Base-by-base conservation (phyloP, 306 rosid genomes). In the Castanospermum australe region DNA sequence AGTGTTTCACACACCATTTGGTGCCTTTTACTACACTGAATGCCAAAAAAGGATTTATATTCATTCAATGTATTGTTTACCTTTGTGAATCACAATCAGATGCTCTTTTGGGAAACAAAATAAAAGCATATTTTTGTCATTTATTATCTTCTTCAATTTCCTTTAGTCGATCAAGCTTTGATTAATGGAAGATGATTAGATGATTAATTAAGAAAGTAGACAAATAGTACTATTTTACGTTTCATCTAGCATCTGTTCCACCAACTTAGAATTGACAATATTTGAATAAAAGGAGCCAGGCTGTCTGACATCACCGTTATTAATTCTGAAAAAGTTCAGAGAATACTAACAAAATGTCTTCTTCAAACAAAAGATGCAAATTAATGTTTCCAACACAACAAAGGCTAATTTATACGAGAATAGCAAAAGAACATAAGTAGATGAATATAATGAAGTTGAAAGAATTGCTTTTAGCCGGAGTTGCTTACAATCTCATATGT, bases 401-500 rank as follows among this genome's bases (percentile, higher is more conserved):
- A 57, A 65, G 50, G 73, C 54, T 39, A 48, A 28, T 51, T 59
- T 70, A 62, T 39, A 64, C 77, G 75, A 47, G 51, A 81, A 15
- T 28, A 57, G 15, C 47, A 22, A 78, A 64, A 66, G 57, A 75
- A 74, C 25, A 41, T 36, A 55, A 59, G 41, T 28, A 76, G 12
- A 47, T 9, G 62, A 64, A 66, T 41, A 50, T 39, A 63, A 44
- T 36, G 4, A 83, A 65, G 68, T 71, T 61, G 42, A 77, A 54
- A 81, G 15, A 62, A 52, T 51, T 66, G 47, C 32, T 45, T 54
- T 63, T 44, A 38, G 54, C 33, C 22, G 35, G 51, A 79, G 82
- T 59, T 54, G 62, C 94, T 81, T 89, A 92, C 97, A 86, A 87
- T 90, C 86, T 90, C 97, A 30, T 81, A 50, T 50, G 92, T 90